These are phyloP conservation scores for Skeletonema grethae DNA, from an alignment of 108 stramenopile genomes.

Conservation along the genomic window DNA sequence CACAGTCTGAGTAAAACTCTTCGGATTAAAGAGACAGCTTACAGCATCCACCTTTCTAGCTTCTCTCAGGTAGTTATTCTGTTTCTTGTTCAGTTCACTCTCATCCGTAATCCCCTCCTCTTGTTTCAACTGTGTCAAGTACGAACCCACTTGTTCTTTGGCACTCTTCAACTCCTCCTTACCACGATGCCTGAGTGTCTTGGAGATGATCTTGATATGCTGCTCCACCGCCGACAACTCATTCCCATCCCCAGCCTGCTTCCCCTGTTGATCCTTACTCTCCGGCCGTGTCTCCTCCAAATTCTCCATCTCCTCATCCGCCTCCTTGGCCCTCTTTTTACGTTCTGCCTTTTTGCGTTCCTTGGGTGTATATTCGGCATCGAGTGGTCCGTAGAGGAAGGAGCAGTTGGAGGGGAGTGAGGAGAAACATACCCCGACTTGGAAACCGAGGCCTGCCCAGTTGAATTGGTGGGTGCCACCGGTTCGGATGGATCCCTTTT, in stretches of 20 bases:
- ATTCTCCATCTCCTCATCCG: constrained; percentile 25
- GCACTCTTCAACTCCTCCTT: constrained; percentile 20
- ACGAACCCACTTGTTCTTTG: constrained; percentile 21
- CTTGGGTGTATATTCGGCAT: constrained; percentile 46
- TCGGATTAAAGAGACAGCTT: constrained; percentile 77
- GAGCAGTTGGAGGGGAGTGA: constrained; percentile 64
- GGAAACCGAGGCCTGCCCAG: constrained; percentile 67
- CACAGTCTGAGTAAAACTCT: constrained; percentile 87
- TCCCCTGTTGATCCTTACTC: constrained; percentile 47
- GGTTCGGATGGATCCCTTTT: constrained; percentile 50
- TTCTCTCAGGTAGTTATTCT: constrained; percentile 43
- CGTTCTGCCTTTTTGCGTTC: constrained; percentile 60
- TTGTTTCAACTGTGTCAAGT: constrained; percentile 9
- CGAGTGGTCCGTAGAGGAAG: constrained; percentile 77
- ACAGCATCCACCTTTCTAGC: constrained; percentile 56
- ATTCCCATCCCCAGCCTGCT: constrained; percentile 54
- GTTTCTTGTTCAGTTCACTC: constrained; percentile 12
- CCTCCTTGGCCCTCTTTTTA: not conserved
- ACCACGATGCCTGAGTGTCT: constrained; percentile 39
- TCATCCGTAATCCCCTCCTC: constrained; percentile 36
- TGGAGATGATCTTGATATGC: constrained; percentile 55
- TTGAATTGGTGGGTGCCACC: constrained; percentile 53
- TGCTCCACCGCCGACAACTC: constrained; percentile 72
- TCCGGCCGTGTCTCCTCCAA: constrained; percentile 69
- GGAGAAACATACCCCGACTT: constrained; percentile 82